Evolutionary conservation across 2,329 filamentous ascomycete genomes (phyloP), one percentile per base, ranked within the genome.

Genomic region (Sporothrix inflata): DNA sequence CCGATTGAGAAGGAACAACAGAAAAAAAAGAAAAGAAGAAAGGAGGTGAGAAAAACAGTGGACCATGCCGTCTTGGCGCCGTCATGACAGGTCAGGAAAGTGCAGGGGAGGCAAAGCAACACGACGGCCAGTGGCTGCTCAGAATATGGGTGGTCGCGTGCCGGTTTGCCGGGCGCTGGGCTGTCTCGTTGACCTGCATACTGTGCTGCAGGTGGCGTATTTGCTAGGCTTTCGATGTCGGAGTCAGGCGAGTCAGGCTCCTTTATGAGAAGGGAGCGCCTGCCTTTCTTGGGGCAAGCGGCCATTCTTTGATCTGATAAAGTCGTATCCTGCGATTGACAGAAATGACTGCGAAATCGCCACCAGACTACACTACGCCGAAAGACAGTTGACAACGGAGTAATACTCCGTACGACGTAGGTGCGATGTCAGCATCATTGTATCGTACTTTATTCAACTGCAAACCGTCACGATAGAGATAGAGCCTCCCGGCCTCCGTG

Each of bases 1-100:
- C 53, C 53, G 27, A 57, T 57, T 57, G 24, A 57, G 53, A 57
- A 57, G 53, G 53, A 57, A 53, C 53, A n/a, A n/a, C n/a, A n/a
- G 8, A 30, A 57, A 34, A 57, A 24, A 57, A 34, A 14, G 42
- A 14, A 14, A 14, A 45, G 47, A 30, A 19, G 27, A n/a, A 65
- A 42, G 19, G 38, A 45, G 12, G 30, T 61, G 34, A n/a, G 40
- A 30, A 47, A 47, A 65, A 47, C 40, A 47, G 21, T 45, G 40
- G 40, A 45, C 40, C 40, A 9, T 14, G 11, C 60, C 61, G 61
- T 65, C 61, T 65, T 65, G 61, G 61, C 61, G 40, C 61, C 61
- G 61, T 65, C 61, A 65, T 65, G 61, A 9, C 61, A 65, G n/a
- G 60, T 12, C n/a, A 47, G 40, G 60, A 42, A 63, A 4, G 38